A percentile compares a stretch with the other conserved stretches of the same genome.
Evolutionary conservation across 331 rosid genomes (phyloP).

Genomic region (Saraca asoca): DNA sequence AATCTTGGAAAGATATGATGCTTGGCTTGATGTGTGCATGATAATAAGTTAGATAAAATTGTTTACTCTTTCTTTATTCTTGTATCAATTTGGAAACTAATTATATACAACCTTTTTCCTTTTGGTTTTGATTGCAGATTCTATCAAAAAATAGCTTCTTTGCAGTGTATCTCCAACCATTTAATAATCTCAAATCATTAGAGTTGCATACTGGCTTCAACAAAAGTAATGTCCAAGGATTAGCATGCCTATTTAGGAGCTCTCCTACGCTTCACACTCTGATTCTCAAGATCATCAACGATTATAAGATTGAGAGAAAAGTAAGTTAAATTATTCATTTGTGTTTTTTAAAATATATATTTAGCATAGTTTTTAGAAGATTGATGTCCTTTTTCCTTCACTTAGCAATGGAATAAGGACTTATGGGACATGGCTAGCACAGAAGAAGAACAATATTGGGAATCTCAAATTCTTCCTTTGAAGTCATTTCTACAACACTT

Average conservation of each 20-base stretch:
- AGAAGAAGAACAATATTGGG: constrained; percentile 77
- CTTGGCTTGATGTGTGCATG: no score
- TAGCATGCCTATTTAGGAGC: constrained; percentile 65
- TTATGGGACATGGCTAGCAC: constrained; percentile 59
- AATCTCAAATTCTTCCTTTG: constrained; percentile 54
- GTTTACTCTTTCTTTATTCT: no score
- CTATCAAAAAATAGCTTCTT: constrained; percentile 56
- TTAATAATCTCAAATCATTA: constrained; percentile 59
- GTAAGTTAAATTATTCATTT: constrained; percentile 42
- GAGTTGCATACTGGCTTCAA: constrained; percentile 64
- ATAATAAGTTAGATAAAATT: no score
- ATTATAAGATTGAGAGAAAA: constrained; percentile 51
- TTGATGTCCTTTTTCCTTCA: constrained; percentile 14
- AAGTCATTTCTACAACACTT: constrained; percentile 59
- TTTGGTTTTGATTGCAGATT: constrained; percentile 58
- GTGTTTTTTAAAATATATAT: not conserved
- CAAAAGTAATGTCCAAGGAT: constrained; percentile 58
- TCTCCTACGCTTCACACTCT: constrained; percentile 59
- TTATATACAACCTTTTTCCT: not conserved
- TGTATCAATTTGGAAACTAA: not conserved
- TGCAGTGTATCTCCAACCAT: constrained; percentile 52
- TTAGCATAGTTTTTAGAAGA: not conserved
- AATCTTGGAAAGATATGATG: no score
- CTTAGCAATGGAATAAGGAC: constrained; percentile 76
- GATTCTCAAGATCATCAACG: constrained; percentile 53